phyloP scores from a whole-genome alignment of 2,329 filamentous ascomycete genomes.

The Aspergillus sp. region DNA sequence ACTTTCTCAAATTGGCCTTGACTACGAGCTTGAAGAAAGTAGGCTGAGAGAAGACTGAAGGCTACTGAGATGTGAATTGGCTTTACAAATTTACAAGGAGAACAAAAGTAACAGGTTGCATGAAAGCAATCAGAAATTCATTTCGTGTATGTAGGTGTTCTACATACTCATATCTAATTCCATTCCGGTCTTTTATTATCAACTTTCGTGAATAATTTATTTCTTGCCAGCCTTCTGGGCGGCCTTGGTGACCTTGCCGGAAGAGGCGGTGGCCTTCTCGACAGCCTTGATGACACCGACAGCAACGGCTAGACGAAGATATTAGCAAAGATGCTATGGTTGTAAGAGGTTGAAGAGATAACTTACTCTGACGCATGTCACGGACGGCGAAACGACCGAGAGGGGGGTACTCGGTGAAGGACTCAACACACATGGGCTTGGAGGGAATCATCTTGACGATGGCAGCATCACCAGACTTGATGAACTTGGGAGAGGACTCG shows the following conservation, averaged over 20 bases:
- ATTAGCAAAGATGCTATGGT: background rate
- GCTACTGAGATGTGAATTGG: too few species aligned
- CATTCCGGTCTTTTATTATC: background rate
- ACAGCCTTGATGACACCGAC: constrained; percentile 64
- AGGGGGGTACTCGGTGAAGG: constrained; percentile 99
- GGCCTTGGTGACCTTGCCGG: constrained; percentile 64
- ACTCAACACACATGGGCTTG: constrained; percentile 99
- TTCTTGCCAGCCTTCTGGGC: constrained; percentile 59
- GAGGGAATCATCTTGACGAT: constrained; percentile 99
- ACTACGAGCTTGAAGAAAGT: too few species aligned
- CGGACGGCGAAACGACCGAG: constrained; percentile 99
- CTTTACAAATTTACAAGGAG: too few species aligned
- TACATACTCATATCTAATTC: background rate
- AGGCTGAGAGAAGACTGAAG: too few species aligned
- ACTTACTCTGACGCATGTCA: constrained; percentile 66
- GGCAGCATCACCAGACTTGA: constrained; percentile 99
- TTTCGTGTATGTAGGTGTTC: background rate
- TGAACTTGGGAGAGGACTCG: constrained; percentile 93
- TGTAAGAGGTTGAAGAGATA: constrained; percentile 6
- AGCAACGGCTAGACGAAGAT: constrained; percentile 24
- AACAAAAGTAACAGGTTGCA: background rate
- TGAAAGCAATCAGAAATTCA: background rate
- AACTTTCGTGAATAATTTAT: constrained; percentile 10
- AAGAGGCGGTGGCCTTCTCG: constrained; percentile 59
- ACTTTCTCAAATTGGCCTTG: too few species aligned